Percentiles rank a stretch among this genome's conserved stretches.
Conservation (phyloP, 2,329 filamentous ascomycete species). For the Helminthosporium solani region DNA sequence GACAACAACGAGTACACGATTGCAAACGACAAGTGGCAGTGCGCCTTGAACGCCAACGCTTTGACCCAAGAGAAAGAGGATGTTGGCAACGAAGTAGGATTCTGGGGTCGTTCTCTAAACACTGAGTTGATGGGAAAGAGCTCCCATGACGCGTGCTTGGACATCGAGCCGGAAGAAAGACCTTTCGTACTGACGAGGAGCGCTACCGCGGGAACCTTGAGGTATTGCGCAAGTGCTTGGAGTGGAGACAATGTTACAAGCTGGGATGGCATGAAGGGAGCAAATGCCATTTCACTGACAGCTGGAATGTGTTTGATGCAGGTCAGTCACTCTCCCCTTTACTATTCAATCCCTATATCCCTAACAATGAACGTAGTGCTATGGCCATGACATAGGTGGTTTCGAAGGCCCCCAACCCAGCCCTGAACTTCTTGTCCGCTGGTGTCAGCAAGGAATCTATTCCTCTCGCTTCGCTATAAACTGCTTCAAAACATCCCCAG, state of each 20-base stretch:
- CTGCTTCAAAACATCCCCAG: slow-evolving; percentile 70
- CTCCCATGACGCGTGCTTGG: slow-evolving; percentile 66
- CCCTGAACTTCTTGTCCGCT: slow-evolving; percentile 69
- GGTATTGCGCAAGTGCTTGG: slow-evolving; percentile 71
- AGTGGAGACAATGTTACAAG: slow-evolving; percentile 74
- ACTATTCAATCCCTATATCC: background rate
- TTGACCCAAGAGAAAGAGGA: slow-evolving; percentile 32
- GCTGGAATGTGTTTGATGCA: slow-evolving; percentile 68
- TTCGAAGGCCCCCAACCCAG: slow-evolving; percentile 73
- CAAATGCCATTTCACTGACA: slow-evolving; percentile 67
- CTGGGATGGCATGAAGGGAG: slow-evolving; percentile 71
- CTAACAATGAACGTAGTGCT: slow-evolving; percentile 49
- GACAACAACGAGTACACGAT: slow-evolving; percentile 77
- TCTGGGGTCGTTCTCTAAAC: slow-evolving; percentile 69
- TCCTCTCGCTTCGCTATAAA: slow-evolving; percentile 74
- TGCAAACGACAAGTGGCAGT: slow-evolving; percentile 65
- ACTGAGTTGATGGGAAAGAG: slow-evolving; percentile 71
- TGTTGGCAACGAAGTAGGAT: slow-evolving; percentile 55
- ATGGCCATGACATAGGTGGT: slow-evolving; percentile 73
- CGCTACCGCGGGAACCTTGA: slow-evolving; percentile 68
- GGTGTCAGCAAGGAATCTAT: slow-evolving; percentile 71
- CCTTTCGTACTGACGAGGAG: slow-evolving; percentile 71
- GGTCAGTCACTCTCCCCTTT: slow-evolving; percentile 30
- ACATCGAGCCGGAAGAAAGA: slow-evolving; percentile 58
- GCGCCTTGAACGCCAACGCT: slow-evolving; percentile 53